Percentiles rank a stretch among this genome's conserved stretches.
Conservation (phyloP, 345 rosid species). For the Trapa bicornis region DNA sequence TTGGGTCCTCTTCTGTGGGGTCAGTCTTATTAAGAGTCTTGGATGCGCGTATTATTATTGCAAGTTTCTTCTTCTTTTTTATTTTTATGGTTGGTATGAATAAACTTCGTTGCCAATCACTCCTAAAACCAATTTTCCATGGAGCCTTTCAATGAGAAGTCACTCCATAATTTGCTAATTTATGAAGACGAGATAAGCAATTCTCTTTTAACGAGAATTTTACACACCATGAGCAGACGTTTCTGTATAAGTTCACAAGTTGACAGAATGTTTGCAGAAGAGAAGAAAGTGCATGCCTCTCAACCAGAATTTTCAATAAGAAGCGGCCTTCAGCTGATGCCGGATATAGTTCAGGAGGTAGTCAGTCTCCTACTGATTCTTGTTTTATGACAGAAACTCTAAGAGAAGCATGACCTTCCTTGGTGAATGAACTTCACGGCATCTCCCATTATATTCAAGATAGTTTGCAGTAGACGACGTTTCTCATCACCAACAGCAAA, state of each 20-base stretch:
- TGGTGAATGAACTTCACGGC: constrained; percentile 78
- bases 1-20: no score
- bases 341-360: constrained; percentile 51
- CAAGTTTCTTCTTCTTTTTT: no score
- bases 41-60: no score
- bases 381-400: constrained; percentile 67
- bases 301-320: constrained; percentile 72
- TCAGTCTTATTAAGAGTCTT: no score
- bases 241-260: constrained; percentile 32
- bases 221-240: no score
- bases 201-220: no score
- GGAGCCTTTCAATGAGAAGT: no score
- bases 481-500: constrained; percentile 76
- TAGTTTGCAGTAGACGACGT: constrained; percentile 57
- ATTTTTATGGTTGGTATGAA: no score
- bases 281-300: not conserved
- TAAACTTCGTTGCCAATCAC: no score
- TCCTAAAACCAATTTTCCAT: no score
- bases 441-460: constrained; percentile 70
- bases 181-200: no score
- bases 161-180: constrained; percentile 18
- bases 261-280: constrained; percentile 12
- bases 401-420: constrained; percentile 65
- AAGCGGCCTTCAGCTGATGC: constrained; percentile 52
- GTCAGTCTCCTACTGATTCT: constrained; percentile 59